Conservation (phyloP, 257 asterid genomes). For the Gentiana straminea region DNA sequence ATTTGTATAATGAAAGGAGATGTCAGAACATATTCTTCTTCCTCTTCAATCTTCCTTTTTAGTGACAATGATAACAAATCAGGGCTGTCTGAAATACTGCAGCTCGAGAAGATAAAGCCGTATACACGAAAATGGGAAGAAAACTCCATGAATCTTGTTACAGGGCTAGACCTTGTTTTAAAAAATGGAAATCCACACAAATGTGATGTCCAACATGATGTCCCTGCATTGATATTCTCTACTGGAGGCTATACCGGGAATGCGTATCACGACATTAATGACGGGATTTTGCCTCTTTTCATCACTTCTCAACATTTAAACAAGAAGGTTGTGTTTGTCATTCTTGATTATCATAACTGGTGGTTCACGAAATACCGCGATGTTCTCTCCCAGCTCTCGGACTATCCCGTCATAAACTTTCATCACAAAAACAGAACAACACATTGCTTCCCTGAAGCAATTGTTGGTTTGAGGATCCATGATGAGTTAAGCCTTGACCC, state of each 20-base stretch:
- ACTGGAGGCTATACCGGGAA: slow-evolving; percentile 96
- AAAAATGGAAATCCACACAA: slow-evolving; percentile 12
- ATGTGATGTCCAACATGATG: slow-evolving; percentile 62
- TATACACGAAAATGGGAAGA: slow-evolving; percentile 89
- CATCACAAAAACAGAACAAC: slow-evolving; percentile 13
- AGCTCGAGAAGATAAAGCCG: slow-evolving; percentile 57
- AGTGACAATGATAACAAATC: slow-evolving; percentile 11
- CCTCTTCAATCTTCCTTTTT: slow-evolving; percentile 51
- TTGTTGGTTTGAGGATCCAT: slow-evolving; percentile 62
- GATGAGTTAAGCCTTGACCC: slow-evolving; percentile 59
- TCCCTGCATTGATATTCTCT: slow-evolving; percentile 80
- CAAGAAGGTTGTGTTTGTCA: slow-evolving; percentile 61
- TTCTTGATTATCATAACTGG: slow-evolving; percentile 79
- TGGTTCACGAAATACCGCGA: slow-evolving; percentile 81
- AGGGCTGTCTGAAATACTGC: slow-evolving; percentile 18
- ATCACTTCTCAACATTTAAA: slow-evolving; percentile 60
- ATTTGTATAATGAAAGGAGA: slow-evolving; percentile 79
- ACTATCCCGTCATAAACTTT: slow-evolving; percentile 55
- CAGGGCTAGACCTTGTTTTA: slow-evolving; percentile 46
- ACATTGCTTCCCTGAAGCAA: slow-evolving; percentile 81
- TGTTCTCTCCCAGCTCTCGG: slow-evolving; percentile 48
- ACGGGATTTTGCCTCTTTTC: slow-evolving; percentile 79
- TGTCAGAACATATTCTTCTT: slow-evolving; percentile 44
- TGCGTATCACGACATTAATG: slow-evolving; percentile 87
- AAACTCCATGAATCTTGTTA: slow-evolving; percentile 43